Base-by-base conservation (phyloP, 176 grass and related monocot genomes). In the Oryza coarctata region DNA sequence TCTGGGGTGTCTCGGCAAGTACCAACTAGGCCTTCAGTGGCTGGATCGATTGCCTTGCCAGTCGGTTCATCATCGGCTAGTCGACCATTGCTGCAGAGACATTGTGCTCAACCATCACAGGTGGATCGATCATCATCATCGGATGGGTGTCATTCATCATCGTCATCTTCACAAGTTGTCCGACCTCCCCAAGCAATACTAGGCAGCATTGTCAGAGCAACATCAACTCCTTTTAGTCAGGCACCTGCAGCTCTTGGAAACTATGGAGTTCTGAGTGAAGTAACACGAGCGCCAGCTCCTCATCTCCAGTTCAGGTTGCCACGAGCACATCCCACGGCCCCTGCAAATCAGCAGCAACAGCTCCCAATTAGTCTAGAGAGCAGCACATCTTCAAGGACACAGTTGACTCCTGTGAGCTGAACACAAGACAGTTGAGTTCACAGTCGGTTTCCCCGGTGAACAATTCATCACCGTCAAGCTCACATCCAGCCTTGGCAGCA, bases 231-330 rank as follows among this genome's bases (percentile, higher is more conserved):
- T 61, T 65, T 82, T 50, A 75, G 73, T 68, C 65, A 72, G 25
- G 78, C 38, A 20, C 68, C 87, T 82, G 29, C 84, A 65, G 35
- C 86, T 44, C 65, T 35, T 57, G 39, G 78, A 75, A 89, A 33
- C 80, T 71, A 70, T 86, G 86, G 79, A 75, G 70, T 32, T 55
- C 64, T 73, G 80, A 69, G 75, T 73, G 91, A 90, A 75, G 47
- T 74, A 32, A 77, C 80, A 49, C 91, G 91, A 63, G 80, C 92
- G 12, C 92, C 89, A 85, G 84, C 92, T 75, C 92, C 92, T 40
- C 92, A 94, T 89, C 92, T 94, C 30, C 86, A 89, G 74, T 78
- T 87, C n/a, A 84, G 78, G 62, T 61, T 68, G 63, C 68, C 83
- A 62, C 76, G 44, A 11, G 27, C 74, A 58, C 45, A 85, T 81